These are phyloP conservation scores for Flaveria sonorensis DNA, from an alignment of 129 eudicot species.

Conservation along the genomic window DNA sequence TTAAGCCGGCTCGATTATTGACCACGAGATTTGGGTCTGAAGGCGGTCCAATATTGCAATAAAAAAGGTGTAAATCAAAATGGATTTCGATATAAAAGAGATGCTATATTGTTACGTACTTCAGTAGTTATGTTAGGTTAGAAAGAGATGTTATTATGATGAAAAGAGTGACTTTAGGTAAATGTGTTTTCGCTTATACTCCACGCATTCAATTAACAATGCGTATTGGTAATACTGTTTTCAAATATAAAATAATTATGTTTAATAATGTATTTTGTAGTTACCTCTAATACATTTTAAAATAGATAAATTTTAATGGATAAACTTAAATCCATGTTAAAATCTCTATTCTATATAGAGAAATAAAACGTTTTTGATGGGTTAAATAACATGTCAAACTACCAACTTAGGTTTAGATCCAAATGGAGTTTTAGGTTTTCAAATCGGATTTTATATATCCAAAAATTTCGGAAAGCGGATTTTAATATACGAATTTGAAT, in stretches of 20 bases:
- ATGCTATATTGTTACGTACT: neutral
- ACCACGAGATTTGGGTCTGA: neutral
- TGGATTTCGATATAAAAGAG: conserved; percentile 15
- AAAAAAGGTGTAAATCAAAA: neutral
- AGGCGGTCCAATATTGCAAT: neutral
- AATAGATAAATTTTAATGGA: neutral
- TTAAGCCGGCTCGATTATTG: neutral
- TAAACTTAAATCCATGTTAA: neutral
- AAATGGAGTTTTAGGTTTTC: neutral
- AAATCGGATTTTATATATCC: too few relatives aligned
- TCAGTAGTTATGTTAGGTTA: conserved; percentile 31
- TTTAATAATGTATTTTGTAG: neutral
- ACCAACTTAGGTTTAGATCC: neutral
- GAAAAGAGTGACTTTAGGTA: conserved; percentile 37
- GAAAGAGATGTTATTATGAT: conserved; percentile 40
- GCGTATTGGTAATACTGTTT: conserved; percentile 7
- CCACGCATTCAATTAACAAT: conserved; percentile 30
- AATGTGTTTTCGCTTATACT: conserved; percentile 40
- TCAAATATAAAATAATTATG: neutral
- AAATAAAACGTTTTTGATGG: neutral
- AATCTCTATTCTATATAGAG: neutral
- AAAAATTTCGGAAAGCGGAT: too few relatives aligned
- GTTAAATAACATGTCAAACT: neutral
- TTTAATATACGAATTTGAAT: too few relatives aligned
- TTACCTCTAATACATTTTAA: neutral